Conservation (phyloP, 495 filamentous ascomycete species). For the Haplographium delicatum region DNA sequence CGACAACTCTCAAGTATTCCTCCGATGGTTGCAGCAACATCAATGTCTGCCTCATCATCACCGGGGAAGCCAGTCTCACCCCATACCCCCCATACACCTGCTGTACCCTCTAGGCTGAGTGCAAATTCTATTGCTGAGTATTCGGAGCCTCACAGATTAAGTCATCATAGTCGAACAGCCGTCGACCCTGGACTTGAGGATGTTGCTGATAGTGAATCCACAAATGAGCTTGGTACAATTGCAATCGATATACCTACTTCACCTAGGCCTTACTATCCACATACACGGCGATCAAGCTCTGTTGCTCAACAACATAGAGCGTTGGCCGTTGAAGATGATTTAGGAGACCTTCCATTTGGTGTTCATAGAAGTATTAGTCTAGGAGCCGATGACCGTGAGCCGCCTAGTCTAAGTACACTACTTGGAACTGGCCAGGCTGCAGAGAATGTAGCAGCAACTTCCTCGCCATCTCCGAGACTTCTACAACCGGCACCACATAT, state of each 20-base stretch:
- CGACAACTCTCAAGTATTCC: slow-evolving; percentile 79
- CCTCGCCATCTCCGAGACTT: slow-evolving; percentile 27
- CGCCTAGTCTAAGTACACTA: slow-evolving; percentile 51
- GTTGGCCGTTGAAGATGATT: slow-evolving; percentile 49
- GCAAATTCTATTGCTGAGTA: slow-evolving; percentile 84
- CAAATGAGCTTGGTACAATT: slow-evolving; percentile 47
- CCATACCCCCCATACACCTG: slow-evolving; percentile 90
- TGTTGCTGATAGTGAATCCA: slow-evolving; percentile 38
- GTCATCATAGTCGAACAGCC: slow-evolving; percentile 19
- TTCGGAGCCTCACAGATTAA: slow-evolving; percentile 32
- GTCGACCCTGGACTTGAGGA: slow-evolving; percentile 22
- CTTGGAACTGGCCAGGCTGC: slow-evolving; percentile 40
- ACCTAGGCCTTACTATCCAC: slow-evolving; percentile 55
- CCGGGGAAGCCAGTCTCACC: slow-evolving; percentile 89
- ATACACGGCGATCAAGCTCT: slow-evolving; percentile 68
- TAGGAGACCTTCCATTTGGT: slow-evolving; percentile 56
- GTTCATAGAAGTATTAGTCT: slow-evolving; percentile 70
- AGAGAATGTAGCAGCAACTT: slow-evolving; percentile 23
- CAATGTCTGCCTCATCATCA: slow-evolving; percentile 79
- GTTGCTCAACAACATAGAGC: slow-evolving; percentile 63
- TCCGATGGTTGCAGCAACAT: slow-evolving; percentile 74
- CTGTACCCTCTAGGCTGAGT: slow-evolving; percentile 86
- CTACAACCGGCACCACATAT: slow-evolving; percentile 44
- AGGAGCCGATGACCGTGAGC: slow-evolving; percentile 60
- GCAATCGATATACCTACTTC: slow-evolving; percentile 84